Conservation (phyloP, 306 rosid species). For the Macrotyloma uniflorum region DNA sequence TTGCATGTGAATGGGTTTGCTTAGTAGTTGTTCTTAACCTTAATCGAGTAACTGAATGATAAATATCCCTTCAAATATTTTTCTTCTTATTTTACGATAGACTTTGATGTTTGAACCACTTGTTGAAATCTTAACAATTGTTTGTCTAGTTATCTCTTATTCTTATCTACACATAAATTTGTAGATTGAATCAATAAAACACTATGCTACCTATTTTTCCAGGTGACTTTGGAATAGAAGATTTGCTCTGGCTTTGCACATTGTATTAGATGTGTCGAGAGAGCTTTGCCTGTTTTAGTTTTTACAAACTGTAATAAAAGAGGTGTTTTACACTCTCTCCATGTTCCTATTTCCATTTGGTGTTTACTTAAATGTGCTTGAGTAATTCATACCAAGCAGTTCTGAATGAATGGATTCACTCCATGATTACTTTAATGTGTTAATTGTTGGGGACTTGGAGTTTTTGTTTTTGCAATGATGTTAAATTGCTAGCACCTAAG, state of each 20-base stretch:
- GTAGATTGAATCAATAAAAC: background rate
- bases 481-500: background rate
- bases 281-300: slow-evolving; percentile 34
- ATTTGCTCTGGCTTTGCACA: slow-evolving; percentile 32
- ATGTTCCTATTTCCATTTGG: slow-evolving; percentile 23
- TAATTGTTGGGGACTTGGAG: background rate
- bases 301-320: slow-evolving; percentile 53
- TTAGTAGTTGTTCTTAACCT: background rate
- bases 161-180: background rate
- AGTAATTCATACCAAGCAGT: slow-evolving; percentile 15
- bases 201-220: slow-evolving; percentile 16
- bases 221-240: slow-evolving; percentile 57
- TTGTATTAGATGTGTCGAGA: slow-evolving; percentile 10
- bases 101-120: background rate
- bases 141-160: background rate
- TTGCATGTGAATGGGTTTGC: background rate
- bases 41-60: background rate
- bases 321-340: slow-evolving; percentile 30
- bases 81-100: background rate
- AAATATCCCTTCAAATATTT: background rate
- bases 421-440: background rate
- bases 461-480: background rate
- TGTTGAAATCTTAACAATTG: background rate
- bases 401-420: slow-evolving; percentile 17
- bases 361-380: slow-evolving; percentile 15